phyloP scores from a whole-genome alignment of 805 yeast species.

The Komagataella kurtzmanii region DNA sequence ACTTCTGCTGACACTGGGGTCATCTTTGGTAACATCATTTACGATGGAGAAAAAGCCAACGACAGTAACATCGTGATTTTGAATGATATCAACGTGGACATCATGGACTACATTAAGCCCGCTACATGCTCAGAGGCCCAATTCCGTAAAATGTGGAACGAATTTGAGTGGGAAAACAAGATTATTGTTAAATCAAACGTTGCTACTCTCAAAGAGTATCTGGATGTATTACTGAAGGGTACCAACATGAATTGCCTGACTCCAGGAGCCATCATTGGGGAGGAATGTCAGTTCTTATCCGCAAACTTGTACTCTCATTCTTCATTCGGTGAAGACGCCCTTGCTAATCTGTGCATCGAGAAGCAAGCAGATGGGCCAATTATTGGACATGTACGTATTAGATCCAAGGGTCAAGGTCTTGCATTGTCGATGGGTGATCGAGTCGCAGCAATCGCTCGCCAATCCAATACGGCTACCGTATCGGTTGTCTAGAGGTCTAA shows the following conservation, averaged over 20 bases:
- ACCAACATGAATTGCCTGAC: slow-evolving; percentile 94
- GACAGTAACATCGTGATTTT: slow-evolving; percentile 83
- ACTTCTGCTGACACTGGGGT: slow-evolving; percentile 98
- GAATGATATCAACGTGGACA: slow-evolving; percentile 90
- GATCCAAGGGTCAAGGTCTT: slow-evolving; percentile 96
- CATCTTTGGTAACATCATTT: slow-evolving; percentile 91
- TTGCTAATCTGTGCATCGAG: slow-evolving; percentile 92
- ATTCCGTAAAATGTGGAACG: slow-evolving; percentile 98
- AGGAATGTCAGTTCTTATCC: slow-evolving; percentile 81
- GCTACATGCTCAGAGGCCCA: slow-evolving; percentile 79
- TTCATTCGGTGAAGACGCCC: slow-evolving; percentile 93
- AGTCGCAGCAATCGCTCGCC: slow-evolving; percentile 65
- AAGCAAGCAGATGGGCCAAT: slow-evolving; percentile 61
- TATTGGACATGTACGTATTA: slow-evolving; percentile 88
- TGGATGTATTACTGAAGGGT: slow-evolving; percentile 61
- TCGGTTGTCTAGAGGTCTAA: neutral
- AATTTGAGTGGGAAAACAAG: slow-evolving; percentile 98
- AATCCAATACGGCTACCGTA: neutral
- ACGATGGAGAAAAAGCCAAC: slow-evolving; percentile 90
- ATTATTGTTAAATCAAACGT: slow-evolving; percentile 71
- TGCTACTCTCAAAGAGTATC: slow-evolving; percentile 57
- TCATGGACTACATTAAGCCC: slow-evolving; percentile 95
- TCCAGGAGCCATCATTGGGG: slow-evolving; percentile 81
- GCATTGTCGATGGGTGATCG: slow-evolving; percentile 92
- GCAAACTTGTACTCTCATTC: slow-evolving; percentile 90